Conservation (phyloP, 345 rosid species). For the Bruguiera gymnorhiza region DNA sequence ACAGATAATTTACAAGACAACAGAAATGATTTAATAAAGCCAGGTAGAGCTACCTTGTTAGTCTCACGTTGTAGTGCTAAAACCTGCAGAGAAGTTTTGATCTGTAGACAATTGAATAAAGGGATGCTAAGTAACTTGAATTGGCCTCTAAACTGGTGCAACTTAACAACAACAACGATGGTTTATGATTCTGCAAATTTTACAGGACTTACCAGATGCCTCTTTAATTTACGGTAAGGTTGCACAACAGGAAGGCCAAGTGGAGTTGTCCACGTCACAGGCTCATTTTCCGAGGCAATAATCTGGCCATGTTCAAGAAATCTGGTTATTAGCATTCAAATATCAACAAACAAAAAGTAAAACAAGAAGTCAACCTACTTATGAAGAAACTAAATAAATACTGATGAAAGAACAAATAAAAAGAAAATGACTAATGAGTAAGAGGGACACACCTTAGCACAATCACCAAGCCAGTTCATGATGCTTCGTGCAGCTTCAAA, state of each 20-base stretch:
- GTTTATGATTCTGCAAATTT: neutral
- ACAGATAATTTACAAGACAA: neutral
- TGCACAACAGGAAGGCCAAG: constrained; percentile 99
- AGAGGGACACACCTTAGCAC: constrained; percentile 68
- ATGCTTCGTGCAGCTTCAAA: constrained; percentile 94
- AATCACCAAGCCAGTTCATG: constrained; percentile 95
- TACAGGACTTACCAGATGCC: constrained; percentile 57
- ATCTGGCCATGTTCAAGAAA: constrained; percentile 40
- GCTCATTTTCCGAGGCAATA: constrained; percentile 83
- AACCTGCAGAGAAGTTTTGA: constrained; percentile 90
- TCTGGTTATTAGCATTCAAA: constrained; percentile 15
- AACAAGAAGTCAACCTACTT: neutral
- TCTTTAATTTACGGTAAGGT: constrained; percentile 74
- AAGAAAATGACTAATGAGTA: constrained; percentile 8
- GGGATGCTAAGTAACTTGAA: constrained; percentile 10
- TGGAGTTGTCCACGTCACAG: constrained; percentile 94
- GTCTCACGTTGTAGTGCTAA: constrained; percentile 82
- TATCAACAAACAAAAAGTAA: neutral
- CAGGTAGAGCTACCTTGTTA: constrained; percentile 52
- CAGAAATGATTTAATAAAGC: constrained; percentile 3
- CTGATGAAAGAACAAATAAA: neutral
- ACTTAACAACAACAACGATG: constrained; percentile 1
- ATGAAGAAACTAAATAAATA: neutral
- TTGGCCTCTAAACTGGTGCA: constrained; percentile 9
- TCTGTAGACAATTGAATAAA: constrained; percentile 46